Evolutionary conservation across 345 rosid species (phyloP).

Genomic region (Linum trigynum): DNA sequence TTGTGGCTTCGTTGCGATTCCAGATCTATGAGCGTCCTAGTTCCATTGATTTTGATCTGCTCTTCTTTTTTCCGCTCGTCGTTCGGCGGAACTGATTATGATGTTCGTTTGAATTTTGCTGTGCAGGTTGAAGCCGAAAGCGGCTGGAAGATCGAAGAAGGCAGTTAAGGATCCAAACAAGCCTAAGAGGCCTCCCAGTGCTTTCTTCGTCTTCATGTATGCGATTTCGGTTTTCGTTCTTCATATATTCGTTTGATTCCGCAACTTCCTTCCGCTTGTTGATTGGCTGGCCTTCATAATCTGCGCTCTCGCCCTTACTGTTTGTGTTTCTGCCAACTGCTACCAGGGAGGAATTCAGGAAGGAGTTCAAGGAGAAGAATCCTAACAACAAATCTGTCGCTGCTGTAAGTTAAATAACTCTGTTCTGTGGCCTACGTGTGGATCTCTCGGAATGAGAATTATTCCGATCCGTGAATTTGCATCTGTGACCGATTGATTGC

Average conservation of each 20-base stretch:
- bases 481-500: not conserved
- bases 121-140: conserved; percentile 10
- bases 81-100: not conserved
- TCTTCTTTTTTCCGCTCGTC: too few species aligned
- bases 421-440: too few species aligned
- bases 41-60: not conserved
- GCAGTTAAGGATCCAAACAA: conserved; percentile 76
- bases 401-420: conserved; percentile 30
- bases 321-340: not conserved
- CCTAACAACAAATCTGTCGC: conserved; percentile 83
- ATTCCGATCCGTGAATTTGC: not conserved
- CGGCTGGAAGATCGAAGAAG: conserved; percentile 44
- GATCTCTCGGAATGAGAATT: not conserved
- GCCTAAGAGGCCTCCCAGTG: conserved; percentile 82
- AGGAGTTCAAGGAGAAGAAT: conserved; percentile 50
- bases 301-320: not conserved
- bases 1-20: not conserved
- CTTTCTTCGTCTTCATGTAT: conserved; percentile 84
- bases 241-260: not conserved
- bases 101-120: not conserved
- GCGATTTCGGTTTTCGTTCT: not conserved
- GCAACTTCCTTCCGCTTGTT: not conserved
- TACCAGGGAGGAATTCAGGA: conserved; percentile 65
- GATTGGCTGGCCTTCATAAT: not conserved
- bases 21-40: conserved; percentile 16